phyloP scores from a whole-genome alignment of 208 protist species.

The Acanthamoeba sp. region DNA sequence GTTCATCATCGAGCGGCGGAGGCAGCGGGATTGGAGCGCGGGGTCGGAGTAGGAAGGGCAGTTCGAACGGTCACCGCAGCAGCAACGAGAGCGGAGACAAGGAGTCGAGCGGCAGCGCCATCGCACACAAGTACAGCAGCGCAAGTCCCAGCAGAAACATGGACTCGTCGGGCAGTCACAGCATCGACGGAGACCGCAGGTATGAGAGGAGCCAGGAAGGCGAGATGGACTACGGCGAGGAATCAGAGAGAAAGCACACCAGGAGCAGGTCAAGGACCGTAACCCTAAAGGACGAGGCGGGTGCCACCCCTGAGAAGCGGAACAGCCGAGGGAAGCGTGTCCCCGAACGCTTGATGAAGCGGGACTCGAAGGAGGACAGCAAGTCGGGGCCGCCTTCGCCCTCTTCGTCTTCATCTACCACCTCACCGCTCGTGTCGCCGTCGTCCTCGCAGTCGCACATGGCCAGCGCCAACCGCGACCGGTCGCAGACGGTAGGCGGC shows the following conservation, averaged over 20 bases:
- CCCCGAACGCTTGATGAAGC: background rate
- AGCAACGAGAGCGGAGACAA: slow-evolving; percentile 1
- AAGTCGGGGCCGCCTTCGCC: background rate
- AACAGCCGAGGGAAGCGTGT: background rate
- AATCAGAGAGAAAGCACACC: background rate
- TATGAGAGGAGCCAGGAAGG: background rate
- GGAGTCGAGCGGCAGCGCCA: background rate
- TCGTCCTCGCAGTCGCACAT: background rate
- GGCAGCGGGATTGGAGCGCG: background rate
- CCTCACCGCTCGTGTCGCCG: background rate
- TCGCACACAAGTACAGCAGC: background rate
- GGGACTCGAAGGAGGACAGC: slow-evolving; percentile 8
- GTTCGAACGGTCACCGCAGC: background rate
- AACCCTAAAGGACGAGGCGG: no score
- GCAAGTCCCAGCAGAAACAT: background rate
- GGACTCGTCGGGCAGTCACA: background rate
- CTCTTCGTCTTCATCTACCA: background rate
- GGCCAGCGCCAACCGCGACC: background rate
- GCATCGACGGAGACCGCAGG: background rate
- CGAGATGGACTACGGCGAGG: no score
- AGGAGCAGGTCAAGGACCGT: background rate
- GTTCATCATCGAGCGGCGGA: slow-evolving; percentile 25
- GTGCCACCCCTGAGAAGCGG: background rate
- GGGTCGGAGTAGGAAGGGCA: background rate
- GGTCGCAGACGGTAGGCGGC: background rate